Percentiles rank a stretch among this genome's conserved stretches.
phyloP scores from a whole-genome alignment of 805 yeast species.

The Starmerella floricola region DNA sequence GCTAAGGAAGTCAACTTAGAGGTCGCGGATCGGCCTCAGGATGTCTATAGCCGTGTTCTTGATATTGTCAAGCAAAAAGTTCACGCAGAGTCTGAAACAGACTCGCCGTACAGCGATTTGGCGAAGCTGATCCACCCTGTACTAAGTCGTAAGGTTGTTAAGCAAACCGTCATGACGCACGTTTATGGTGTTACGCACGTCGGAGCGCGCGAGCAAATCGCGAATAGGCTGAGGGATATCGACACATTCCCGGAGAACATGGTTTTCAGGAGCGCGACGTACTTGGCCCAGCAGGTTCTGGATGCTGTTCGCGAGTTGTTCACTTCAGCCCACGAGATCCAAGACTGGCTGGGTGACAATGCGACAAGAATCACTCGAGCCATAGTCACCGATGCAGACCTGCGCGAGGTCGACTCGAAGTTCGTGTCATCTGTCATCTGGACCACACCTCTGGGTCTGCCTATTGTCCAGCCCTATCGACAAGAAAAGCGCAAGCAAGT shows the following conservation, averaged over 20 bases:
- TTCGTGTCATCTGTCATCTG: conserved; percentile 84
- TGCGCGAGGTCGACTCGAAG: conserved; percentile 25
- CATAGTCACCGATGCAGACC: conserved; percentile 37
- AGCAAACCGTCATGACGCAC: conserved; percentile 96
- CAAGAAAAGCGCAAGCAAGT: conserved; percentile 51
- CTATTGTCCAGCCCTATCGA: conserved; percentile 95
- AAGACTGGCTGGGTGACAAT: conserved; percentile 87
- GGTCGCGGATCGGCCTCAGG: conserved; percentile 48
- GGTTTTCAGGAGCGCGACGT: conserved; percentile 42
- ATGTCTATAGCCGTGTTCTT: conserved; percentile 48
- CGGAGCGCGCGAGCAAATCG: conserved; percentile 85
- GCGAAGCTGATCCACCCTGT: conserved; percentile 43
- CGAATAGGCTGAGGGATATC: conserved; percentile 55
- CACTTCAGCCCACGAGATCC: conserved; percentile 85
- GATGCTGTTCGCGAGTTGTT: conserved; percentile 74
- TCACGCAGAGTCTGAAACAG: conserved; percentile 33
- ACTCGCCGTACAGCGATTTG: conserved; percentile 10
- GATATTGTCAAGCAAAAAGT: conserved; percentile 37
- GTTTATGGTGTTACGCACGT: conserved; percentile 93
- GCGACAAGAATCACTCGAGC: conserved; percentile 73
- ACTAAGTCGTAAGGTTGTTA: conserved; percentile 76
- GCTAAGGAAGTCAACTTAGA: conserved; percentile 49
- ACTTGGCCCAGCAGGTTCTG: conserved; percentile 67
- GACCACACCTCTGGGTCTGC: conserved; percentile 93
- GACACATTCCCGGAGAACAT: conserved; percentile 40